A percentile compares a stretch with the other conserved stretches of the same genome.
Evolutionary conservation across 345 rosid genomes (phyloP).

Genomic region (Noccaea caerulescens): DNA sequence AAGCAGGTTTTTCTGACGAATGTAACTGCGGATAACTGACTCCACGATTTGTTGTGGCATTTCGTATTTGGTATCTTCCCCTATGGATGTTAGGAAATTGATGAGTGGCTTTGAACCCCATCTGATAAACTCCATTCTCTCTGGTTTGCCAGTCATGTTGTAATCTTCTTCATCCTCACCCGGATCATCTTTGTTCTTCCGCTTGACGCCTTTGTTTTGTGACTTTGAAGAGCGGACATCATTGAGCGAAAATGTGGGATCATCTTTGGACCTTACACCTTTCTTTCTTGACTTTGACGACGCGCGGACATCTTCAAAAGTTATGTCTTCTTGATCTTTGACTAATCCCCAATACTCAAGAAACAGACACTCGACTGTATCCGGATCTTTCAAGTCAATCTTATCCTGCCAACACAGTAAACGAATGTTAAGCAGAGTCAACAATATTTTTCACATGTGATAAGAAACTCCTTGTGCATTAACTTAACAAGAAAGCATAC

Average conservation of each 20-base stretch:
- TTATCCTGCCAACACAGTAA: conserved; percentile 32
- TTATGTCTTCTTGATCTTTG: conserved; percentile 47
- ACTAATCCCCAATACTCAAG: conserved; percentile 55
- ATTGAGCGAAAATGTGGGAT: conserved; percentile 33
- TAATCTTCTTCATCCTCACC: conserved; percentile 20
- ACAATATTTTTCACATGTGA: neutral
- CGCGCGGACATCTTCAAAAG: conserved; percentile 47
- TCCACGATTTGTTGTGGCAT: conserved; percentile 46
- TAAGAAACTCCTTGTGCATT: neutral
- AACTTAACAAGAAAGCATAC: neutral
- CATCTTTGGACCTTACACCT: conserved; percentile 13
- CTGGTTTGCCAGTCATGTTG: conserved; percentile 19
- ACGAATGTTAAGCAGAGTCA: conserved; percentile 20
- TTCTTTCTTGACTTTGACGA: conserved; percentile 35
- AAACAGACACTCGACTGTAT: conserved; percentile 52
- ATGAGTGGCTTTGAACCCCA: conserved; percentile 63
- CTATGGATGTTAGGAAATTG: conserved; percentile 53
- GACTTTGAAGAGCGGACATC: conserved; percentile 46
- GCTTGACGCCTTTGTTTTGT: conserved; percentile 29
- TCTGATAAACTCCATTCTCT: conserved; percentile 44
- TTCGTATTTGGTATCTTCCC: conserved; percentile 49
- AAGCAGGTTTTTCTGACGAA: conserved; percentile 43
- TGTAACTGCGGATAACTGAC: conserved; percentile 45
- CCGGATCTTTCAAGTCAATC: conserved; percentile 43
- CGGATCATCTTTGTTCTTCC: conserved; percentile 26